Base-by-base conservation (phyloP, 345 rosid species). In the Erysimum cheiranthoides region DNA sequence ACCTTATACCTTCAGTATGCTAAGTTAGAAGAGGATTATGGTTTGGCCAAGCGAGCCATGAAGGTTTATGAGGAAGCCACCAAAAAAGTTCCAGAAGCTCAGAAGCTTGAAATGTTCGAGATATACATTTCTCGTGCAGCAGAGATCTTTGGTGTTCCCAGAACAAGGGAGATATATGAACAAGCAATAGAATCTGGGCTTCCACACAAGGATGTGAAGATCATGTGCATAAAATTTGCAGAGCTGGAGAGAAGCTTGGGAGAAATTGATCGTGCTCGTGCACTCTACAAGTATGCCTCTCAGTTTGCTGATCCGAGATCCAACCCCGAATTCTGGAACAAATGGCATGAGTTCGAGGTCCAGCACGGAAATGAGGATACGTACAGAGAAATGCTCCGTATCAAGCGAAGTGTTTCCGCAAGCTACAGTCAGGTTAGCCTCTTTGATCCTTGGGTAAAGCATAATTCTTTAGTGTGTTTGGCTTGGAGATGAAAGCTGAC, bases 331-430 rank as follows among this genome's bases (percentile, higher is more conserved):
- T 92, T 93, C 79, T 95, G 99, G 98, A 87, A 82, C 72, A 87
- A 82, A 66, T 95, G 99, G 99, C 91, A 93, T 57, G 96, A 88
- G 47, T 93, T 95, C 54, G 99, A 95, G 80, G 98, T 95, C 49
- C 90, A 83, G 14, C 98, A 92, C 71, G 99, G 99, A 36, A 95
- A 95, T 69, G 99, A 89, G 77, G 99, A 95, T 68, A 95, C 99
- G 25, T 95, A 89, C 81, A 83, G 98, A 52, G 99, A 95, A 70
- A 92, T 95, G 99, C 81, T 92, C 59, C 90, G 97, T 13, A 85
- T 92, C 52, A 92, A 89, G 79, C 85, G 97, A 71, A 95, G 96
- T 61, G 97, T 90, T 46, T 85, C 96, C 5, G 99, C 99, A 30
- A 92, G 97, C 81, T 88, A 84, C 80, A 92, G 96, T 78, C 97